These are phyloP conservation scores for Sclerotinia borealis DNA, from an alignment of 2,329 filamentous ascomycete species.

Conservation along the genomic window DNA sequence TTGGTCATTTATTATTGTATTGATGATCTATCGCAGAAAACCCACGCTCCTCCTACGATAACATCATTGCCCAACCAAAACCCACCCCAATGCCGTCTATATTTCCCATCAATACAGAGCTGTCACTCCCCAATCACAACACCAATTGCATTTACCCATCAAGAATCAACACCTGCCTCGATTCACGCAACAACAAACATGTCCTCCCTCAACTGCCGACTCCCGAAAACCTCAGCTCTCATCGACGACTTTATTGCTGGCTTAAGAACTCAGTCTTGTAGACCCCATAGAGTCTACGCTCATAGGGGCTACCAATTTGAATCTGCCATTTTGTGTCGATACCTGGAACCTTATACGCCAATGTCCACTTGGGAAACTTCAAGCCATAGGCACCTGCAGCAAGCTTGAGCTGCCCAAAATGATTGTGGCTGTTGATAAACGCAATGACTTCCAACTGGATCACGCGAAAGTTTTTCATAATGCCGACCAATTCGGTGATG, in stretches of 20 bases:
- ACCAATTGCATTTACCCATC: too few species aligned
- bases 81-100: background rate
- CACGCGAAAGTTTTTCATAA: background rate
- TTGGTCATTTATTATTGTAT: background rate
- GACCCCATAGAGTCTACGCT: background rate
- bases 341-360: background rate
- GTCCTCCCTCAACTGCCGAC: background rate
- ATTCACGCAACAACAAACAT: background rate
- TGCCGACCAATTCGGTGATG: fast-evolving
- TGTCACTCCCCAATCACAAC: too few species aligned
- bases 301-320: background rate
- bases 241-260: background rate
- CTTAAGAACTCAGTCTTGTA: background rate
- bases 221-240: background rate
- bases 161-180: background rate
- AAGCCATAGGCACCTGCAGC: background rate
- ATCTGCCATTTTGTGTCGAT: background rate
- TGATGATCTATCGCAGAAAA: background rate
- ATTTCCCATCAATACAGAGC: background rate
- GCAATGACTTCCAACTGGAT: background rate
- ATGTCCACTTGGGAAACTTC: background rate
- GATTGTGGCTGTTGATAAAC: background rate
- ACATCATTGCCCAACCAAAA: background rate
- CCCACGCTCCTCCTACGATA: background rate
- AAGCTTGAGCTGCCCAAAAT: background rate